These are phyloP conservation scores for Saturnispora dispora DNA, from an alignment of 805 yeast species.

Conservation along the genomic window DNA sequence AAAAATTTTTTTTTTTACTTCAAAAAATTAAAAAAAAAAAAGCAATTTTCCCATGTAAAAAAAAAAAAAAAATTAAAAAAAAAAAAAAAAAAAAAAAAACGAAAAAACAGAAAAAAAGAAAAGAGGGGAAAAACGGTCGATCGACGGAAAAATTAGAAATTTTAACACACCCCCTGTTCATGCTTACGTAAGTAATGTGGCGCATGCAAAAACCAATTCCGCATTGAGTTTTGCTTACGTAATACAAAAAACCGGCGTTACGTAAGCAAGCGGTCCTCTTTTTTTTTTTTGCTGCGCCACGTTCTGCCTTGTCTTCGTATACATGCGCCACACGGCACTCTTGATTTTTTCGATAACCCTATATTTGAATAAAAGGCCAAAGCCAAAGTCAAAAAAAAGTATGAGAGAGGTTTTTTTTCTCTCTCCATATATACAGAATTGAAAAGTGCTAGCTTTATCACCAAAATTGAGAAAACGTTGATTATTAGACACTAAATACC, in stretches of 20 bases:
- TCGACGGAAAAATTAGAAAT: not conserved
- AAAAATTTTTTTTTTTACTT: too few relatives aligned
- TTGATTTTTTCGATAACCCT: too few relatives aligned
- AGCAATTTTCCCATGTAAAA: not conserved
- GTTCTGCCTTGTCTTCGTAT: too few relatives aligned
- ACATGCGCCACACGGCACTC: not conserved
- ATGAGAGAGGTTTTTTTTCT: too few relatives aligned
- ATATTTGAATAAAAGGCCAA: not conserved
- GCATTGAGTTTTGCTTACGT: too few relatives aligned
- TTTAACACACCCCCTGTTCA: too few relatives aligned
- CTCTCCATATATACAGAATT: too few relatives aligned
- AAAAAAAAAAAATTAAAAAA: slow-evolving; percentile 2
- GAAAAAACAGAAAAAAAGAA: not conserved
- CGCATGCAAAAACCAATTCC: not conserved
- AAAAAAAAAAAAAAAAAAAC: not conserved
- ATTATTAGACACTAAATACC: not conserved
- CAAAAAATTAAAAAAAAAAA: slow-evolving; percentile 5
- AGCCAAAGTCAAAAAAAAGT: not conserved
- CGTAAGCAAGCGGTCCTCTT: not conserved
- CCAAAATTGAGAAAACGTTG: not conserved
- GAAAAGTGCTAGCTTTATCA: too few relatives aligned
- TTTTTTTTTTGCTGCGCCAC: not conserved
- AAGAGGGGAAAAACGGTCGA: not conserved
- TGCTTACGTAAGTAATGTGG: not conserved
- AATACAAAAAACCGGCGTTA: too few relatives aligned